Evolutionary conservation across 805 yeast genomes (phyloP), one percentile per base, ranked within the genome.

Genomic region (Metschnikowia gelsemii): DNA sequence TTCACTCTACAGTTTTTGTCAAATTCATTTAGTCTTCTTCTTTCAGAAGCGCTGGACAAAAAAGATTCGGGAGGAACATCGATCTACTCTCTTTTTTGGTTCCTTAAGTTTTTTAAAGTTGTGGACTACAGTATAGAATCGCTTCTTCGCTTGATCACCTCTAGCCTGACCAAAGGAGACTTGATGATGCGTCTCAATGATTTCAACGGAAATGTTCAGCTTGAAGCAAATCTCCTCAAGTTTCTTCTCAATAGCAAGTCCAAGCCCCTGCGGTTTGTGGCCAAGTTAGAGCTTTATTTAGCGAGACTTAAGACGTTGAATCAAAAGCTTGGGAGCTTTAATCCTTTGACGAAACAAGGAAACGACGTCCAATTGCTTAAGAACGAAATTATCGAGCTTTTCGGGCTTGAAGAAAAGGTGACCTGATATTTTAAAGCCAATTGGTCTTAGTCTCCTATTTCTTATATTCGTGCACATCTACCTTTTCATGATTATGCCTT

Each of bases 1-100:
- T 68, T 68, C 49, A 62, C 72, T 6, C 55, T 68, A 13, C 74
- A 70, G 44, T 70, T 68, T 44, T 54, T 70, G 30, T 64, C 68
- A 18, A 66, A 65, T 47, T 65, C 67, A 9, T 69, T 68, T 45
- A 56, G 68, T 11, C 58, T 70, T 35, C 47, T 70, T 11, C 53
- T 64, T 23, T 43, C 56, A 9, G 54, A 49, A 24, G 45, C 23
- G 33, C 28, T 45, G 6, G 52, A 42, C 18, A 44, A 44, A 27
- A 50, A 50, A 38, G 48, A 46, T 13, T 48, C 35, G 4, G 49
- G 46, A 18, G 52, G 51, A 29, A 41, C 49, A 14, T 46, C 49
- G 36, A 42, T 51, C 31, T 49, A 52, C 55, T 51, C 57, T 21
- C 51, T 68, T 35, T 57, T 61, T 32, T 66, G 71, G 69, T 58